Percentiles rank a stretch among this genome's conserved stretches.
These are phyloP conservation scores for Trifolium pratense DNA, from an alignment of 306 rosid genomes.

Conservation along the genomic window DNA sequence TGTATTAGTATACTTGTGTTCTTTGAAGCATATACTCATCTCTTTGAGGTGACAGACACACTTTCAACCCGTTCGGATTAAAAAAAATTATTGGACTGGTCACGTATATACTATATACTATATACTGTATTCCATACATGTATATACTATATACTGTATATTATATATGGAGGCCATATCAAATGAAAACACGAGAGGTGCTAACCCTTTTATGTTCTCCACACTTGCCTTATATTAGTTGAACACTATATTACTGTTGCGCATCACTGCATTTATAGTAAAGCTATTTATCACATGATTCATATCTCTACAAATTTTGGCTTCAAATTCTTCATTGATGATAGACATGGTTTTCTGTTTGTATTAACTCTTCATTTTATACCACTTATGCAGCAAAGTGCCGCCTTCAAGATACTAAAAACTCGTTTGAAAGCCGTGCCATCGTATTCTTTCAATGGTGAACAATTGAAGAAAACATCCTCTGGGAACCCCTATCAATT, in stretches of 20 bases:
- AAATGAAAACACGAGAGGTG: background rate
- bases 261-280: constrained; percentile 4
- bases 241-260: background rate
- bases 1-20: too few relatives aligned
- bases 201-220: background rate
- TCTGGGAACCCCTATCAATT: constrained; percentile 67
- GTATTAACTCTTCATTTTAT: constrained; percentile 39
- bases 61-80: too few relatives aligned
- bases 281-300: constrained; percentile 14
- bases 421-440: constrained; percentile 94
- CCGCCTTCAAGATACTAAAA: constrained; percentile 87
- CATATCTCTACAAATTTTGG: background rate
- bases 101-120: too few relatives aligned
- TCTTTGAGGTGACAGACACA: too few relatives aligned
- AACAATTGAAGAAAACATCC: constrained; percentile 59
- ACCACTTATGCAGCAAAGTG: constrained; percentile 81
- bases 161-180: background rate
- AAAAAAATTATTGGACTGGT: too few relatives aligned
- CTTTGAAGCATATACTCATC: too few relatives aligned
- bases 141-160: too few relatives aligned
- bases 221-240: background rate
- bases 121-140: background rate
- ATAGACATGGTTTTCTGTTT: background rate
- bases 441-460: constrained; percentile 67
- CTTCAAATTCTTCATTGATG: constrained; percentile 24